Evolutionary conservation across 1,284 basidiomycete genomes (phyloP).

Genomic region (Waitea zeae): DNA sequence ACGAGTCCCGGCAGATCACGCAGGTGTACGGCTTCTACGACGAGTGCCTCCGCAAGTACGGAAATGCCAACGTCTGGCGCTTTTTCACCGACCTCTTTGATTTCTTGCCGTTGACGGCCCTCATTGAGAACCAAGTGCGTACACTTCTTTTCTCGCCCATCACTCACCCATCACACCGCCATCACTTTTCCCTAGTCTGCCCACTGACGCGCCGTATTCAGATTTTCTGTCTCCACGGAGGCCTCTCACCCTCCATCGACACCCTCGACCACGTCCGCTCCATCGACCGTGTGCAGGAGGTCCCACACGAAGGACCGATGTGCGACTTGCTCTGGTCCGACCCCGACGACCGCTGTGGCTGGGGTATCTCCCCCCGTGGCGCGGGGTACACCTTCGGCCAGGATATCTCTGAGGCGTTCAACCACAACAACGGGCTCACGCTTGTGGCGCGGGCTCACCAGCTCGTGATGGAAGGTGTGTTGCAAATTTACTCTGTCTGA

Average conservation of each 20-base stretch:
- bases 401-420: conserved; percentile 95
- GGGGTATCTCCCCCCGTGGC: conserved; percentile 98
- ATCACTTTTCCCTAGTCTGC: not conserved
- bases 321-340: conserved; percentile 99
- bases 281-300: conserved; percentile 97
- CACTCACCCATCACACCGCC: conserved; percentile 1
- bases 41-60: conserved; percentile 98
- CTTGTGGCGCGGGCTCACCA: conserved; percentile 94
- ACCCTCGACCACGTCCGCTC: conserved; percentile 97
- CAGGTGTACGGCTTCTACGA: conserved; percentile 99
- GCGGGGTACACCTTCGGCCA: conserved; percentile 99
- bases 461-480: conserved; percentile 91
- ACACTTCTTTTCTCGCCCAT: not conserved
- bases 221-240: conserved; percentile 99
- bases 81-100: conserved; percentile 99
- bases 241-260: conserved; percentile 97
- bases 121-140: conserved; percentile 96
- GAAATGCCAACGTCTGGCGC: conserved; percentile 99
- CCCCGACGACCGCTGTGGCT: conserved; percentile 97
- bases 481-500: conserved; percentile 2
- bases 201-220: conserved; percentile 14
- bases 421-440: conserved; percentile 98
- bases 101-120: conserved; percentile 89
- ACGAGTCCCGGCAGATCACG: conserved; percentile 98
- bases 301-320: conserved; percentile 99